Base-by-base conservation (phyloP, 495 filamentous ascomycete species). In the Jackrogersella minutella region DNA sequence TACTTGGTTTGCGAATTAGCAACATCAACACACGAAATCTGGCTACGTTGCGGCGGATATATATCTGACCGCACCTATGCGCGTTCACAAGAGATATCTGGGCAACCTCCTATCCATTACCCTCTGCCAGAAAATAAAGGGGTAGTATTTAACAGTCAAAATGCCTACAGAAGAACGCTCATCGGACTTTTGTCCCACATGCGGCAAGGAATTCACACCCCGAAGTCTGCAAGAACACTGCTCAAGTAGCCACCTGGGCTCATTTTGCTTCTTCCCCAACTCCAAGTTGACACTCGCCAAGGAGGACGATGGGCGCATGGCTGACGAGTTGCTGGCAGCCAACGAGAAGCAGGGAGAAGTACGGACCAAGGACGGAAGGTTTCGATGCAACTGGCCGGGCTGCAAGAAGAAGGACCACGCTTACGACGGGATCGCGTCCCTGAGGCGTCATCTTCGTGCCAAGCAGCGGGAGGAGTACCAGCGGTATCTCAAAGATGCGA, bases 181-280 rank as follows among this genome's bases (percentile, higher is more conserved):
- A 3, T 1, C 19, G 1, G 13, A 21, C 17, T n/a, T 21, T 1
- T 46, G 41, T 5, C 41, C 17, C 3, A 46, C 41, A 13, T 46
- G 41, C 21, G 41, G 41, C 1, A 5, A 7, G 10, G 1, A 1
- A 1, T 46, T 46, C 41, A 26, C 21, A 10, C 0, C 3, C 4
- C 46, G 36, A 31, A 16, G 16, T 11, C 17, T 51, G 0, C 3
- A 6, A 1, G 47, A 54, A 7, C 59, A 62, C 31, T 3, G 47
- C 0, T 13, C 39, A 6, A 9, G 8, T 2, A 31, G 30, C 11
- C 51, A 50, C 22, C 13, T 63, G 5, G 60, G 60, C 10, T 6
- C 22, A 2, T 14, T 17, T 1, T 63, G 40, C 16, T 41, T 30
- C 41, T 63, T 55, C 22, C 60, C 60, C 4, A 47, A 47, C 1